A percentile compares a stretch with the other conserved stretches of the same genome.
These are phyloP conservation scores for Ascochyta lentis DNA, from an alignment of 2,329 filamentous ascomycete species.

Conservation along the genomic window DNA sequence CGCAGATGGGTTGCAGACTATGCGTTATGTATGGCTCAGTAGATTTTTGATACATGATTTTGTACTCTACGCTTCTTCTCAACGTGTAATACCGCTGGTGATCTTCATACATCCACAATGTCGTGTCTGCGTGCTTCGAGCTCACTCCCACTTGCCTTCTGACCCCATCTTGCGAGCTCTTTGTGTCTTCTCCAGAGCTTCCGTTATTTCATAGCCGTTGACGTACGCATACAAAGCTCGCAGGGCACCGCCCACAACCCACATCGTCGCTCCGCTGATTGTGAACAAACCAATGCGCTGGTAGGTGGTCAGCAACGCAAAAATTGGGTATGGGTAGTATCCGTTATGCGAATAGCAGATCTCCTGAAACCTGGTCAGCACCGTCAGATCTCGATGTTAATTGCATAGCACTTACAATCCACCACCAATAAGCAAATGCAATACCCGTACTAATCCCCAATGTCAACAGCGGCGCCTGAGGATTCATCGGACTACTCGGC, in stretches of 20 bases:
- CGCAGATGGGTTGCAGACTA: neutral
- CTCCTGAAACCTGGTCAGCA: slow-evolving; percentile 52
- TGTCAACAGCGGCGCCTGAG: slow-evolving; percentile 60
- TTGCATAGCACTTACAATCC: slow-evolving; percentile 58
- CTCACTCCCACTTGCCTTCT: slow-evolving; percentile 30
- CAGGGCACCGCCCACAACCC: slow-evolving; percentile 69
- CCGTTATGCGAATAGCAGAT: slow-evolving; percentile 72
- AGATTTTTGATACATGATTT: slow-evolving; percentile 21
- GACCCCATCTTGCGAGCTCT: slow-evolving; percentile 26
- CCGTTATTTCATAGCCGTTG: slow-evolving; percentile 59
- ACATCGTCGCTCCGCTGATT: slow-evolving; percentile 74
- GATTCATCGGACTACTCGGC: slow-evolving; percentile 59
- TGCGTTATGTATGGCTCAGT: slow-evolving; percentile 6
- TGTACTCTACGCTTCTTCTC: neutral
- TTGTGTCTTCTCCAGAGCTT: slow-evolving; percentile 26
- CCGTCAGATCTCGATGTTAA: no score
- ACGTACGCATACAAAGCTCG: slow-evolving; percentile 73
- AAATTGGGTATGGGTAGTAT: slow-evolving; percentile 86
- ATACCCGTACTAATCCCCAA: slow-evolving; percentile 64
- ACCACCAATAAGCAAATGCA: slow-evolving; percentile 75
- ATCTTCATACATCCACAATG: neutral
- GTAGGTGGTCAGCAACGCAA: slow-evolving; percentile 69
- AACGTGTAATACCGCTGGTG: neutral
- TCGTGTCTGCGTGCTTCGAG: neutral
- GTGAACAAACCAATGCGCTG: slow-evolving; percentile 74